Evolutionary conservation across 1,139 yeast genomes (phyloP).

Genomic region (Candida labiduridarum): DNA sequence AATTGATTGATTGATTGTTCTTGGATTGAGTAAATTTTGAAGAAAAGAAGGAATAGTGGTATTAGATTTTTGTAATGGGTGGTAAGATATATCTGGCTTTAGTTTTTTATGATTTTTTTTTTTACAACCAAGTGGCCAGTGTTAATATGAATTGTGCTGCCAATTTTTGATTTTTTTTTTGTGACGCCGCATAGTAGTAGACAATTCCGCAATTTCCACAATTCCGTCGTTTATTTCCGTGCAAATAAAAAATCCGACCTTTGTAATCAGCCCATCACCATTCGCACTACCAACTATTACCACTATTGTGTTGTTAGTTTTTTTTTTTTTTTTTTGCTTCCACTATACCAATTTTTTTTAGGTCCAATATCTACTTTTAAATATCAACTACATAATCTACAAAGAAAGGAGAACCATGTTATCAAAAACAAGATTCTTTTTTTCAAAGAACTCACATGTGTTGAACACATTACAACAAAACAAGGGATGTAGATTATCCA

Average conservation of each 20-base stretch:
- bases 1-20: neutral
- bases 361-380: neutral
- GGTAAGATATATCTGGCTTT: neutral
- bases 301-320: neutral
- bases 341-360: neutral
- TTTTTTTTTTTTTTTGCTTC: neutral
- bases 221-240: neutral
- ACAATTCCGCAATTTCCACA: neutral
- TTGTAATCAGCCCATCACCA: conserved; percentile 8
- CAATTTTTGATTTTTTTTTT: no score
- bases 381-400: neutral
- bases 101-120: neutral
- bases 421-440: conserved; percentile 45
- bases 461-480: conserved; percentile 30
- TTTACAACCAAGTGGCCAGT: conserved; percentile 7
- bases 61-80: conserved; percentile 2
- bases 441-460: conserved; percentile 44
- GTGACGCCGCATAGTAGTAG: neutral
- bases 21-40: neutral
- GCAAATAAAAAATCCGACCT: neutral
- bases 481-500: conserved; percentile 18
- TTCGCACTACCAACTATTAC: neutral
- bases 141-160: neutral
- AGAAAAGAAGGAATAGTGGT: neutral
- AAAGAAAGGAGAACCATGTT: conserved; percentile 21